These are phyloP conservation scores for Diaporthe vexans DNA, from an alignment of 2,329 filamentous ascomycete species.

Conservation along the genomic window DNA sequence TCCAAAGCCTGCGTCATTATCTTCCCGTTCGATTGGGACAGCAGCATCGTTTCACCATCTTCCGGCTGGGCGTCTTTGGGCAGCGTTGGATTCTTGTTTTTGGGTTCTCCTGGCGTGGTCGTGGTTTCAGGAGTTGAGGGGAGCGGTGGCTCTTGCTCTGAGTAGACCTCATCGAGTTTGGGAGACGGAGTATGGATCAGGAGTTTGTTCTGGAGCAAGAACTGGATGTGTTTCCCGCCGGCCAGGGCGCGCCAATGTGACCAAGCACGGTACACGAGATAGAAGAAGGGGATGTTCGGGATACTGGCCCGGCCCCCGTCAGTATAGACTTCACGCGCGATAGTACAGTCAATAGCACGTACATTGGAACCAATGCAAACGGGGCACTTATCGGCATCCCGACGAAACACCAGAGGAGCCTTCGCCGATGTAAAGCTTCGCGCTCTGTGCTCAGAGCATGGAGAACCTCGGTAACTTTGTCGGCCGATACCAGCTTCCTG, in stretches of 20 bases:
- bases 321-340: slow-evolving; percentile 20
- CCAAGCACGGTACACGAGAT: slow-evolving; percentile 91
- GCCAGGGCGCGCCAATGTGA: slow-evolving; percentile 90
- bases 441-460: slow-evolving; percentile 82
- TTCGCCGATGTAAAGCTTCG: slow-evolving; percentile 81
- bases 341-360: slow-evolving; percentile 56
- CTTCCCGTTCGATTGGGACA: slow-evolving; percentile 51
- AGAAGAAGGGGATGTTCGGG: slow-evolving; percentile 97
- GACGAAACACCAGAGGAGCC: slow-evolving; percentile 84
- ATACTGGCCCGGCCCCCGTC: slow-evolving; percentile 66
- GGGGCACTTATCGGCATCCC: slow-evolving; percentile 88
- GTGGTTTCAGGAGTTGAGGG: slow-evolving; percentile 48
- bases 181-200: slow-evolving; percentile 75
- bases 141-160: slow-evolving; percentile 47
- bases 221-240: slow-evolving; percentile 88
- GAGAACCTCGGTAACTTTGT: slow-evolving; percentile 76
- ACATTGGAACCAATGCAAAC: slow-evolving; percentile 88
- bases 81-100: slow-evolving; percentile 44
- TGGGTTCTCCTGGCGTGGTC: slow-evolving; percentile 43
- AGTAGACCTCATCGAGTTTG: slow-evolving; percentile 82
- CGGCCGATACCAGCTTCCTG: slow-evolving; percentile 73
- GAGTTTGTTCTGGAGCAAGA: slow-evolving; percentile 81
- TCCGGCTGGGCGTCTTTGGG: slow-evolving; percentile 42
- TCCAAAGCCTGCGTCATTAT: slow-evolving; percentile 66
- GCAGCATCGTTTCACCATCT: slow-evolving; percentile 59